Evolutionary conservation across 192 early-diverging fungal genomes (phyloP), one percentile per base, ranked within the genome.

Genomic region (Mortierella antarctica): DNA sequence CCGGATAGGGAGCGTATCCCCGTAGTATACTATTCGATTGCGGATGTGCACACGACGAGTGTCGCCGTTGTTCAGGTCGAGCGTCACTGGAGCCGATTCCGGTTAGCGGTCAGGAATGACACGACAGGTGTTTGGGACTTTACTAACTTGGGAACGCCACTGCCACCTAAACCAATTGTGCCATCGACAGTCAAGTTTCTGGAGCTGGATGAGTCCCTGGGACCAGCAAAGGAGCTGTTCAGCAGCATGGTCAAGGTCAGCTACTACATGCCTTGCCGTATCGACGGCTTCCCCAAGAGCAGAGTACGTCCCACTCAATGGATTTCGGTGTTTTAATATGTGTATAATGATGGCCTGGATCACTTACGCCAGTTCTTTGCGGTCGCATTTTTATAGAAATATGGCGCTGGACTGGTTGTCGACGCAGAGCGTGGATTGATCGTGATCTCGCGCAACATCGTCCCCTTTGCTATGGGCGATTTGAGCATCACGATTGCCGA

Each of bases 401-500:
- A 86, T 62, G 96, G 95, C 8, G 87, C 91, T 40, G 94, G 93
- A 46, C 79, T 96, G 18, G 87, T 96, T 23, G 87, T 96, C 0
- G 95, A 98, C 73, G 89, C 88, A 14, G 84, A 90, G 52, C 83
- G 85, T 23, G 97, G 97, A 17, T 76, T 98, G 40, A 92, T 97
- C 8, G 90, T 96, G 3, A 92, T 95, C 21, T 88, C 91, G 47
- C 89, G 95, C 23, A 91, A 90, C 67, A 90, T 95, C 57, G 90
- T 98, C 0, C 92, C 92, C 6, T 86, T 90, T 75, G 85, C 85
- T 42, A 86, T 96, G 84, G 93, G 95, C 58, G 93, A 96, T 61
- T 70, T 96, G 31, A 82, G 84, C 13, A 78, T 98, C n/a, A 94
- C 92, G 1, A 89, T 98, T 85, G 94, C 92, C 13, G 93, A 95